Percentiles rank a stretch among this genome's conserved stretches.
phyloP scores from a whole-genome alignment of 2,329 filamentous ascomycete species.

The Aspergillus novofumigatus region DNA sequence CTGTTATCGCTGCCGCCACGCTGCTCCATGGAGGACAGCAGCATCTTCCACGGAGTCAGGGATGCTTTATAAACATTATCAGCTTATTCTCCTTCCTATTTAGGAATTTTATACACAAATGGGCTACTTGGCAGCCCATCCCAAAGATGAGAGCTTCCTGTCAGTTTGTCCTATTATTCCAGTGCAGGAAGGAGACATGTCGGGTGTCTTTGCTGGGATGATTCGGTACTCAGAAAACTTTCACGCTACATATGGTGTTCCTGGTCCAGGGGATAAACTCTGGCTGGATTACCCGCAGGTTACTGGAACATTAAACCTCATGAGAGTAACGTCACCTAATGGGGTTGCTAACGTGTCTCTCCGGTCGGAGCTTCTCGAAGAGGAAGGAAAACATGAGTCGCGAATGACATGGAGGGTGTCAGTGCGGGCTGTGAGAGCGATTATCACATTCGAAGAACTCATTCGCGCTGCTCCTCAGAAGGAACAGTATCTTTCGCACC shows the following conservation, averaged over 20 bases:
- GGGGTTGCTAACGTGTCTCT: slow-evolving; percentile 5
- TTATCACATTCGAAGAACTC: slow-evolving; percentile 1
- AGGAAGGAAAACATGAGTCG: background rate
- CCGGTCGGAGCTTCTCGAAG: slow-evolving; percentile 7
- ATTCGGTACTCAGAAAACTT: background rate
- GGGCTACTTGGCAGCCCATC: no score
- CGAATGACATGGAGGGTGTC: slow-evolving; percentile 1
- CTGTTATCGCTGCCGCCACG: no score
- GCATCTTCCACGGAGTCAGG: no score
- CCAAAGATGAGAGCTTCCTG: no score
- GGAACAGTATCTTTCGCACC: background rate
- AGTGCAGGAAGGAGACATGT: background rate
- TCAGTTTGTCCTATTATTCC: background rate
- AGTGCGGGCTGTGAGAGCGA: background rate
- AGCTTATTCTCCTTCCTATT: no score
- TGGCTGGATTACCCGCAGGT: slow-evolving; percentile 8
- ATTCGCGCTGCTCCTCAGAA: background rate
- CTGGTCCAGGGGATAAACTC: slow-evolving; percentile 4
- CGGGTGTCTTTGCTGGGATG: background rate
- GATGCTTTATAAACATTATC: no score
- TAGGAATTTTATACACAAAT: no score
- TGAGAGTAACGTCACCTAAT: background rate
- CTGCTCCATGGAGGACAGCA: no score
- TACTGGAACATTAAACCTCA: slow-evolving; percentile 2
- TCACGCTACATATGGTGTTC: slow-evolving; percentile 1